Evolutionary conservation across 2,329 filamentous ascomycete species (phyloP).

Genomic region (Pleurostoma richardsiae): DNA sequence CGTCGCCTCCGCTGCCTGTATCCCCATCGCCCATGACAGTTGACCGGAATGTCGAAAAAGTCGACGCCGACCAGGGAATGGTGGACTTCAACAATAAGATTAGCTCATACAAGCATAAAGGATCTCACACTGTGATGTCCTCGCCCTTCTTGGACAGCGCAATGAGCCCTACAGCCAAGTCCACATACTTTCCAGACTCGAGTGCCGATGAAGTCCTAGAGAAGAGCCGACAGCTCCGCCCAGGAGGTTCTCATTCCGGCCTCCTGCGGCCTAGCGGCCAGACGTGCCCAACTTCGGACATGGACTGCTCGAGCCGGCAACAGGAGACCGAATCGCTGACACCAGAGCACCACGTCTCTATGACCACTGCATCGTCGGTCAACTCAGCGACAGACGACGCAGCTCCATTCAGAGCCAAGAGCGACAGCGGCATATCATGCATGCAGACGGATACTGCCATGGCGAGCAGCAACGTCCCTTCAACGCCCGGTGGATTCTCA

Average conservation of each 20-base stretch:
- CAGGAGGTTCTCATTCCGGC: conserved; percentile 33
- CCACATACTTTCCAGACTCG: conserved; percentile 71
- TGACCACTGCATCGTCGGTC: conserved; percentile 44
- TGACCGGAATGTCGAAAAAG: conserved; percentile 53
- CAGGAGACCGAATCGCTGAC: conserved; percentile 38
- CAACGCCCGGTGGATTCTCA: conserved; percentile 44
- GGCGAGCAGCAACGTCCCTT: conserved; percentile 16
- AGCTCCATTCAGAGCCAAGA: conserved; percentile 42
- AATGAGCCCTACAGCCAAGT: conserved; percentile 69
- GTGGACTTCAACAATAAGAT: conserved; percentile 52
- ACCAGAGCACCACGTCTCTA: conserved; percentile 41
- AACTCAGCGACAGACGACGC: conserved; percentile 46
- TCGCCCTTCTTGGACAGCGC: conserved; percentile 68
- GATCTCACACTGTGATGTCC: conserved; percentile 59
- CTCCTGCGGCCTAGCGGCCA: conserved; percentile 76
- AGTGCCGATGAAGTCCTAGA: conserved; percentile 61
- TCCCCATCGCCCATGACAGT: conserved; percentile 68
- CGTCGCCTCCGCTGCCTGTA: conserved; percentile 61
- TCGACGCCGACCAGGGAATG: conserved; percentile 36
- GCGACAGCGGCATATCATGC: conserved; percentile 40
- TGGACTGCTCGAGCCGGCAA: conserved; percentile 49
- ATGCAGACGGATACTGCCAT: conserved; percentile 27
- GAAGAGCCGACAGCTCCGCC: conserved; percentile 26
- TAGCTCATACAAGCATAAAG: conserved; percentile 51
- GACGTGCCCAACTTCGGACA: conserved; percentile 71